Evolutionary conservation across 2,329 filamentous ascomycete species (phyloP), one percentile per base, ranked within the genome.

Genomic region (Fusarium graminum): DNA sequence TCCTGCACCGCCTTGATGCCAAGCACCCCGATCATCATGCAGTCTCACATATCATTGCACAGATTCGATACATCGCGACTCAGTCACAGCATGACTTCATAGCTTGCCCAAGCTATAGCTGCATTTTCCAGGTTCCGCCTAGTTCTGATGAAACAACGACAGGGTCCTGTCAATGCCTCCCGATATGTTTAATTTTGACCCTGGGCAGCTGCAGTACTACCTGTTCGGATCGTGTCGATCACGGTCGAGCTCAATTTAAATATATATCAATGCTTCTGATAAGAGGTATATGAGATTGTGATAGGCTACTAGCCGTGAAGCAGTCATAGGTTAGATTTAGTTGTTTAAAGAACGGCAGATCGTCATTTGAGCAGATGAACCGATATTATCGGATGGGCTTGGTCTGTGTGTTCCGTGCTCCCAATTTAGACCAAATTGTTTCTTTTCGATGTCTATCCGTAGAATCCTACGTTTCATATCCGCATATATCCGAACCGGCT

Each of bases 221-320:
- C 54, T 46, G 32, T 25, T 40, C 62, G 26, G 54, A 32, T 55
- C 61, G 34, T 38, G 62, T 65, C 55, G 62, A 65, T 65, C 62
- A 63, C 19, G 40, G 36, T 5, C 47, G 36, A 52, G 30, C 49
- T 52, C 65, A 68, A 58, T 68, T 58, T 68, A 47, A 52, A 38
- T 54, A 50, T n/a, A 52, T 53, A 67, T 59, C 58, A 22, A 47
- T n/a, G 16, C 49, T 32, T 30, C 44, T 46, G 29, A 32, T 28
- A 19, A 45, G 25, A 11, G 25, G 7, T 42, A 10, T 19, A 22
- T 62, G n/a, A 16, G 19, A 9, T 22, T 43, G 7, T 62, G 49
- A 62, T 62, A 56, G 49, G 57, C 28, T 45, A 38, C 30, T 62
- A 26, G 29, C 12, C 29, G 30, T 40, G 25, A 22, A 44, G 39